A percentile compares a stretch with the other conserved stretches of the same genome.
These are phyloP conservation scores for Barnettozyma hawaiiensis DNA, from an alignment of 1,139 yeast genomes.

Conservation along the genomic window DNA sequence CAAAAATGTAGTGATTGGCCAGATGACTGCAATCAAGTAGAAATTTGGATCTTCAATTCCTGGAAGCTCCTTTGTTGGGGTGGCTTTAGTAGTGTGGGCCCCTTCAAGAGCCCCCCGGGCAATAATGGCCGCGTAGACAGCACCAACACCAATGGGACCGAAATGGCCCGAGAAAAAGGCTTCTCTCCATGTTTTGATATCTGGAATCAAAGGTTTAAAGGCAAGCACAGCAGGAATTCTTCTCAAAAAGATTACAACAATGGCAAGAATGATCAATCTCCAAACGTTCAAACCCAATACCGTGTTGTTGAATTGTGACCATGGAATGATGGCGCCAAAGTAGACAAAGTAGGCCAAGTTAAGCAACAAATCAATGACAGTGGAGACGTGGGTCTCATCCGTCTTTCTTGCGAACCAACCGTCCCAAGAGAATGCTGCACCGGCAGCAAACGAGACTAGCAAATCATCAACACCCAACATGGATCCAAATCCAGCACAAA, in stretches of 20 bases:
- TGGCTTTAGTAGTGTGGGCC: constrained; percentile 46
- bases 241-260: constrained; percentile 78
- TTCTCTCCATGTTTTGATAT: constrained; percentile 90
- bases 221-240: constrained; percentile 83
- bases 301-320: constrained; percentile 73
- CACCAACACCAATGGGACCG: constrained; percentile 98
- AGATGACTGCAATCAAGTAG: constrained; percentile 65
- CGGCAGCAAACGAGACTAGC: constrained; percentile 90
- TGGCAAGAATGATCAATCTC: constrained; percentile 76
- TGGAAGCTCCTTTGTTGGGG: constrained; percentile 57
- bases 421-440: constrained; percentile 95
- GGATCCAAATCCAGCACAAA: constrained; percentile 92
- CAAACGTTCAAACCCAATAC: constrained; percentile 70
- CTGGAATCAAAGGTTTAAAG: constrained; percentile 82
- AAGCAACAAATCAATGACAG: constrained; percentile 79
- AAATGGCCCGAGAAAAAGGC: constrained; percentile 95
- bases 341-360: constrained; percentile 88
- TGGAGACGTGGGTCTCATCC: constrained; percentile 88
- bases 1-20: constrained; percentile 89
- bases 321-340: constrained; percentile 92
- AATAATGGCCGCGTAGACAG: constrained; percentile 82
- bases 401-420: constrained; percentile 88
- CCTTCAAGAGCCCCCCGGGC: constrained; percentile 76
- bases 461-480: constrained; percentile 90
- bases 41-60: constrained; percentile 49